A percentile compares a stretch with the other conserved stretches of the same genome.
Evolutionary conservation across 306 rosid genomes (phyloP).

Genomic region (Quercus engelmannii): DNA sequence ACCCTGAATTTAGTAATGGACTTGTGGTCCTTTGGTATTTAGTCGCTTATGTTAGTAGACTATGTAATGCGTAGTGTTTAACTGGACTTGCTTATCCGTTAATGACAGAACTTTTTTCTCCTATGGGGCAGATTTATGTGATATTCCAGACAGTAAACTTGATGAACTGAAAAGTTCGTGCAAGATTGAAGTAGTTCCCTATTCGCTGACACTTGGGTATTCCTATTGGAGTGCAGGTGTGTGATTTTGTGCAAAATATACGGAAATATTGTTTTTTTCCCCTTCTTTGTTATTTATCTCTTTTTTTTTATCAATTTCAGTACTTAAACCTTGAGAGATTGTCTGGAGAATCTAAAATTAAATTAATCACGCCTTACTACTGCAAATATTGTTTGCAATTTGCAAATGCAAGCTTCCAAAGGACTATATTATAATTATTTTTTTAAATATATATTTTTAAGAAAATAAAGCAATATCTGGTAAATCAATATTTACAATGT

Average conservation of each 20-base stretch:
- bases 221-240: conserved; percentile 95
- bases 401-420: background rate
- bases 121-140: conserved; percentile 56
- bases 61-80: background rate
- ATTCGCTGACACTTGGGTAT: conserved; percentile 76
- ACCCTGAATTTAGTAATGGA: background rate
- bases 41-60: background rate
- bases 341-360: background rate
- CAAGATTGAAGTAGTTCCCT: conserved; percentile 72
- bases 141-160: conserved; percentile 59
- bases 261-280: background rate
- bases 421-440: background rate
- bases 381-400: background rate
- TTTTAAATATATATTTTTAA: background rate
- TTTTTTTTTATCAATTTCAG: background rate
- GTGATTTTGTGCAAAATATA: conserved; percentile 9
- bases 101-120: conserved; percentile 3
- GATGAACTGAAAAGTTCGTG: conserved; percentile 64
- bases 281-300: background rate
- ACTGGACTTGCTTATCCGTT: conserved; percentile 2
- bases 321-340: background rate
- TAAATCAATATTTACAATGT: background rate
- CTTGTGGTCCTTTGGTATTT: background rate
- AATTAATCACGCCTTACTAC: background rate
- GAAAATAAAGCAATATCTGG: background rate